Base-by-base conservation (phyloP, 129 eudicot species). In the Pulicaria dysenterica region DNA sequence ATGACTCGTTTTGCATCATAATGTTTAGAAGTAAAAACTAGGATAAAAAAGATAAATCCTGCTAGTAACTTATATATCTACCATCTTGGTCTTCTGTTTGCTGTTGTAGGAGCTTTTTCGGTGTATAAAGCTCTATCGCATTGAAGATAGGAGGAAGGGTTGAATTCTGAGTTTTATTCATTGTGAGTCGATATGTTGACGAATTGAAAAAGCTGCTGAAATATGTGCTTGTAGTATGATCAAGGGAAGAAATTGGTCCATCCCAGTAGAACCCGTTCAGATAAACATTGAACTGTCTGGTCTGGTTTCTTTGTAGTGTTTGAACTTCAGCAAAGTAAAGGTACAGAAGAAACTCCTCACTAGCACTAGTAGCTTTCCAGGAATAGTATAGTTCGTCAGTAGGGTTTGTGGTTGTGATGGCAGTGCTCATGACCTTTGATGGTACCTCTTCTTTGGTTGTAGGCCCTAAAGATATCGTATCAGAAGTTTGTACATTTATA, bases 291-390 rank as follows among this genome's bases (percentile, higher is more conserved):
- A 80, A 80, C 45, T 81, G 73, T 71, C 89, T 77, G 15, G 48
- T 40, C 71, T 80, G 71, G 40, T 73, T 75, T 11, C 7, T 8
- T 50, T 31, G 12, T 44, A 85, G 54, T 4, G 13, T 14, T 69
- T 72, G 62, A 37, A 86, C 51, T 70, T 86, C 91, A 70, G 91
- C 85, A 69, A 77, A 58, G 58, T 86, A 55, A 43, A 72, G 13
- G 77, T 67, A 80, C 8, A 85, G 7, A 4, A 46, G 76, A 50
- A 24, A 72, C 34, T 58, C 12, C 7, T 67, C 64, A 14, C 31
- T 24, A 24, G 31, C 31, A 24, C 31, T 24, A 24, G 47, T 39
- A 60, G 48, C 46, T 7, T 3, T 60, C 67, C 67, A 60, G 54
- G 44, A 67, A 64, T 39, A 77, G 10, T 31, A 67, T 73, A 38